Base-by-base conservation (phyloP, 306 rosid genomes). In the Casuarina cunninghamiana region DNA sequence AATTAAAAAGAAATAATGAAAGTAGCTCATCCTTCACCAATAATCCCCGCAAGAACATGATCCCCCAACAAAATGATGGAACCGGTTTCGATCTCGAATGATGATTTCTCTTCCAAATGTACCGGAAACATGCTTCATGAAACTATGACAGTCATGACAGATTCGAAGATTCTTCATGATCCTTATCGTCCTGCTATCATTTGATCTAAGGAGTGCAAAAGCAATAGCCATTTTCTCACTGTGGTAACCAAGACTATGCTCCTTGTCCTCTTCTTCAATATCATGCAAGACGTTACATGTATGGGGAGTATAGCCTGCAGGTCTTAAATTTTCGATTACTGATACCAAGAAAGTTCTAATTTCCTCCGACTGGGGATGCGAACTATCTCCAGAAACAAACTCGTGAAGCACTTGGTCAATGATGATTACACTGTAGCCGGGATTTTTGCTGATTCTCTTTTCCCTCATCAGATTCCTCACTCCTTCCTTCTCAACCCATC, bases 171-270 rank as follows among this genome's bases (percentile, higher is more conserved):
- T 90, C 81, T 90, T 87, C 69, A 86, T 84, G 79, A 90, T 68
- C 82, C 90, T 90, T 65, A 87, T 78, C 57, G 82, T 77, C 84
- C 62, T 80, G 53, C 82, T 87, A 79, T 90, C 85, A 67, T 79
- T 79, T 21, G 82, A 78, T 78, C 70, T 76, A 84, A 90, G 87
- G 73, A 89, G 86, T 55, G 86, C 68, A 72, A 75, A 87, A 74
- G 87, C 90, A 78, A 90, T 90, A 1, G 93, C 91, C 75, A 90
- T 65, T 71, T 90, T 90, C 82, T 90, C 94, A 75, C 89, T 84
- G 43, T 90, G 91, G 77, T 82, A 90, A 77, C 90, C 83, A 76
- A 87, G 71, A 74, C 50, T 78, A 71, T 87, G 84, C 77, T 86
- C 90, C 78, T 81, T 89, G 76, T 90, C 93, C 79, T 90, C 90